Base-by-base conservation (phyloP, 148 eudicot genomes). In the Vaccinium myrtillus region DNA sequence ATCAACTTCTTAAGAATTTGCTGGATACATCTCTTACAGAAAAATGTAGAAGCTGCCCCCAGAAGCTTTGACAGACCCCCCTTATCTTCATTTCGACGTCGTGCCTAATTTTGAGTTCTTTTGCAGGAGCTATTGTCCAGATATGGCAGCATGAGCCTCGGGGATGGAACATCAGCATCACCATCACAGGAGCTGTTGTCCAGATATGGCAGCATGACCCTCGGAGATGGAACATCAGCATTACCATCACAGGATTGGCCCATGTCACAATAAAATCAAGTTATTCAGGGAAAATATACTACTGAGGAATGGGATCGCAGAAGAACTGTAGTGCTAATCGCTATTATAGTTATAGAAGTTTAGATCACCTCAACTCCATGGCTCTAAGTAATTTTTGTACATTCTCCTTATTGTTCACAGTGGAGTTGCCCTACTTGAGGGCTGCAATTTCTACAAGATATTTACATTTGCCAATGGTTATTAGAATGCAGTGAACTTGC, bases 41-140 rank as follows among this genome's bases (percentile, higher is more conserved):
- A 50, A 50, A 50, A 50, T 50, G 53, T 8, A 50, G 53, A 50
- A 50, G 53, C 53, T 43, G 46, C 46, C 46, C 5, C 53, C 53
- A 8, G 11, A 50, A 50, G 53, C 53, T 50, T 50, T 50, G 53
- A 50, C 53, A 50, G 53, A 7, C 53, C 7, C 53, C 10, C 53
- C 53, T 8, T 50, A 50, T 50, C 53, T 9, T 9, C 11, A 50
- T 50, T 50, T 7, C 1, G 2, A 8, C n/a, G 30, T 65, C 14
- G 67, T 85, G 27, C 59, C 50, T 56, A 73, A 36, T 56, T 49
- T 80, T 27, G 61, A 43, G 27, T 27, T 58, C 5, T 58, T 3
- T 65, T 85, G 59, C 82, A 80, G 87, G 87, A 85, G 73, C 77
- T 85, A n/a, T 79, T 85, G 46, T 80, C 83, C 8, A 21, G 78